Base-by-base conservation (phyloP, 1,139 yeast genomes). In the Wickerhamomyces sp. region DNA sequence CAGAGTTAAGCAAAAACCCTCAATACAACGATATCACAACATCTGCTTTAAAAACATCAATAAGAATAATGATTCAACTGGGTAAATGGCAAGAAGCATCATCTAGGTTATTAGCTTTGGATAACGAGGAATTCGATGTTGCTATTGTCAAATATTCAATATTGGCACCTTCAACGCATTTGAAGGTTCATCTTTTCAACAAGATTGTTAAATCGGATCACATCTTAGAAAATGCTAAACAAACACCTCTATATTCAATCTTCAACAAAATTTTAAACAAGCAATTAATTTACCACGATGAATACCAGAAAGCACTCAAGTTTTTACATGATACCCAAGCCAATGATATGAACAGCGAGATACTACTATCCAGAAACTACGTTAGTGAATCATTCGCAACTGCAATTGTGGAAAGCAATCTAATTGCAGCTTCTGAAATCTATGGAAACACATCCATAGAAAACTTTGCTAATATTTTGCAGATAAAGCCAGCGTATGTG, bases 11-110 rank as follows among this genome's bases (percentile, higher is more conserved):
- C 18, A 25, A 38, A 9, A 22, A 38, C 7, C 17, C 35, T 3
- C 16, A 15, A 19, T 16, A 27, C 6, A 28, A 24, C 10, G 35
- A 38, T 2, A 15, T 41, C 5, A 32, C 39, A 3, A 20, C 32
- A 3, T 36, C 42, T 12, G 38, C 51, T 1, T 42, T 42, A 7
- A 36, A 35, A 10, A 38, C 44, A 1, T 34, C 46, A 10, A 42
- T 45, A 5, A 45, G 44, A 16, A 42, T 49, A 3, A 39, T 49
- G 46, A 36, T 46, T 5, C 45, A 47, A 15, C 14, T 46, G 8
- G 41, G 43, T 2, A 49, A 44, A 35, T 49, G 52, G 51, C 30
- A 45, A 8, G 55, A 51, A 14, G 52, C 50, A 3, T 31, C 52
- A 6, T 42, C 52, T 1, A 44, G 45, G 31, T 34, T 48, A 4